phyloP scores from a whole-genome alignment of 257 asterid genomes.

The Solanum clarkiae region DNA sequence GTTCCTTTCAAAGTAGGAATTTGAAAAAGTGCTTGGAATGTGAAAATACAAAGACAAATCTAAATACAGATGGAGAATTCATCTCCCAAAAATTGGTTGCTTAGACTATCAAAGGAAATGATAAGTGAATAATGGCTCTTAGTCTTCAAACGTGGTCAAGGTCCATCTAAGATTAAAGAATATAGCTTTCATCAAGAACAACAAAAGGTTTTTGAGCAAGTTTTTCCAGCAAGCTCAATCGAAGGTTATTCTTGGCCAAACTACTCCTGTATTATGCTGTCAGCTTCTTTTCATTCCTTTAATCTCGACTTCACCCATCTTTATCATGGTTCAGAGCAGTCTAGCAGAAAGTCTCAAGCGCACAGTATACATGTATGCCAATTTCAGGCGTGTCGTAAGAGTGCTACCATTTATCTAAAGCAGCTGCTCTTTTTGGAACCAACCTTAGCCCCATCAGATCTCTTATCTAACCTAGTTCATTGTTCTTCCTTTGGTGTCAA shows the following conservation, averaged over 20 bases:
- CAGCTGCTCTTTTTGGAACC: background rate
- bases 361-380: background rate
- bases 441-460: background rate
- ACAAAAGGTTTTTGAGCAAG: background rate
- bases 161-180: background rate
- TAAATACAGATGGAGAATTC: background rate
- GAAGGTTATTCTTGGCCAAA: background rate
- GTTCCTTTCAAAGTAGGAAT: background rate
- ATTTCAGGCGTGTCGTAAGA: background rate
- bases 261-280: background rate
- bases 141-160: background rate
- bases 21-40: background rate
- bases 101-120: background rate
- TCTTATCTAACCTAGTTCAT: background rate
- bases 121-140: background rate
- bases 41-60: background rate
- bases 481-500: background rate
- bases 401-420: background rate
- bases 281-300: background rate
- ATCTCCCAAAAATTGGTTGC: background rate
- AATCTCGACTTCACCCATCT: background rate
- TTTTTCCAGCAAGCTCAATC: background rate
- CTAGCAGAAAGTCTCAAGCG: background rate
- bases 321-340: background rate
- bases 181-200: background rate